phyloP scores from a whole-genome alignment of 2,329 filamentous ascomycete genomes.

The Pyrenochaeta sp. region DNA sequence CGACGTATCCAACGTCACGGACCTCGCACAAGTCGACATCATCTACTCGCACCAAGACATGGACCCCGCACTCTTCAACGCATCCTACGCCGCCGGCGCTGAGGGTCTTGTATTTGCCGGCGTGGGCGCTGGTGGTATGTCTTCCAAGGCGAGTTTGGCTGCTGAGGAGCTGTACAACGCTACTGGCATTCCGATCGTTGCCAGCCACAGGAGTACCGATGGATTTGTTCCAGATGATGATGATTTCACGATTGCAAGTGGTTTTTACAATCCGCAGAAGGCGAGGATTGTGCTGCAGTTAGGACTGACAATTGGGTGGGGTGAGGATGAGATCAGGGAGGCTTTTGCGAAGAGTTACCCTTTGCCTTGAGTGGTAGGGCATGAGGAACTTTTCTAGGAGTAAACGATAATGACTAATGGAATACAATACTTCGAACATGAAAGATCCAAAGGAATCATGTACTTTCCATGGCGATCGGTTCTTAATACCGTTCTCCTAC shows the following conservation, averaged over 20 bases:
- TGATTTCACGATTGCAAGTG: slow-evolving; percentile 54
- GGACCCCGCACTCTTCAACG: slow-evolving; percentile 57
- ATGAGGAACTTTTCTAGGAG: neutral
- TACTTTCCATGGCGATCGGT: neutral
- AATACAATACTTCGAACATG: neutral
- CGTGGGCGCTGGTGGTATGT: slow-evolving; percentile 62
- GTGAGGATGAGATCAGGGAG: slow-evolving; percentile 56
- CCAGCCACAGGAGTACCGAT: slow-evolving; percentile 61
- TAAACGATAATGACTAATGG: neutral
- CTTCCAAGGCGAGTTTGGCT: slow-evolving; percentile 34
- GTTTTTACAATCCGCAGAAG: slow-evolving; percentile 66
- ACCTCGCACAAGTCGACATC: slow-evolving; percentile 66
- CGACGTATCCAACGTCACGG: slow-evolving; percentile 51
- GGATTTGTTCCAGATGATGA: slow-evolving; percentile 58
- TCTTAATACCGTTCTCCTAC: neutral
- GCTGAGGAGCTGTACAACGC: slow-evolving; percentile 57
- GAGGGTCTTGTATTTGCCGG: slow-evolving; percentile 65
- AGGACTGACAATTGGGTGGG: slow-evolving; percentile 41
- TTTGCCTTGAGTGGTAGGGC: slow-evolving; percentile 15
- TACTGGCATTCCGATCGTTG: slow-evolving; percentile 60
- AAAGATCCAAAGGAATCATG: neutral
- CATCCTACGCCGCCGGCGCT: slow-evolving; percentile 60
- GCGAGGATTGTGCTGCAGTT: slow-evolving; percentile 61
- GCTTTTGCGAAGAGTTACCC: slow-evolving; percentile 46
- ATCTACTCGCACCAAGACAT: slow-evolving; percentile 65